Evolutionary conservation across 2,329 filamentous ascomycete genomes (phyloP), one percentile per base, ranked within the genome.

Genomic region (Neonectria sp.): DNA sequence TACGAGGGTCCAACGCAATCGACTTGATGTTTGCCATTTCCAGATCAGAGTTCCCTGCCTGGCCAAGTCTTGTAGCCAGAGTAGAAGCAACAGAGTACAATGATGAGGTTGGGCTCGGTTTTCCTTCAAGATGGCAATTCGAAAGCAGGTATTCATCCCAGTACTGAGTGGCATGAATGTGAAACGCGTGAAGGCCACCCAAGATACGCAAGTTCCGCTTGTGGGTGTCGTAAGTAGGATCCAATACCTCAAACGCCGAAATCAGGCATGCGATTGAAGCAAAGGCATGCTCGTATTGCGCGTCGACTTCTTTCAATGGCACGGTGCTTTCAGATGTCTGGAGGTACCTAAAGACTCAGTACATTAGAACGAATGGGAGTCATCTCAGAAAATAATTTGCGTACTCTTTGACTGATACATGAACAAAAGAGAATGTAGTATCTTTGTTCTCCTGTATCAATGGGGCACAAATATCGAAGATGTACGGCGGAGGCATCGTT

Each of bases 401-500:
- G 5, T 67, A 79, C 77, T 78, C 74, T 51, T 75, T 75, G 0
- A 79, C 73, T 0, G 76, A 78, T 1, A 73, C 58, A 57, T 79
- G 76, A 6, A 79, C 74, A 49, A 79, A 78, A 0, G 63, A 48
- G 9, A 77, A 59, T 1, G 73, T 76, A 0, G 71, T 70, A 45
- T 79, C 73, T 2, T 31, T 46, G 3, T 68, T 65, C 51, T 77
- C 67, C 21, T 77, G 72, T 0, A 78, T 55, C 1, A 79, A 40
- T 1, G 77, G 60, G 2, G 58, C 61, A 45, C 75, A 78, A 2
- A 70, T 67, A 21, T 75, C 70, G 0, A 78, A 57, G 13, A 76
- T 63, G 51, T 76, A 78, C 0, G 58, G n/a, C 0, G 78, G 78
- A 0, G 69, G 73, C 3, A 77, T 53, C 3, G 64, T 37, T 0